These are phyloP conservation scores for Davidsoniella neocaledoniae DNA, from an alignment of 2,329 filamentous ascomycete species.

Conservation along the genomic window DNA sequence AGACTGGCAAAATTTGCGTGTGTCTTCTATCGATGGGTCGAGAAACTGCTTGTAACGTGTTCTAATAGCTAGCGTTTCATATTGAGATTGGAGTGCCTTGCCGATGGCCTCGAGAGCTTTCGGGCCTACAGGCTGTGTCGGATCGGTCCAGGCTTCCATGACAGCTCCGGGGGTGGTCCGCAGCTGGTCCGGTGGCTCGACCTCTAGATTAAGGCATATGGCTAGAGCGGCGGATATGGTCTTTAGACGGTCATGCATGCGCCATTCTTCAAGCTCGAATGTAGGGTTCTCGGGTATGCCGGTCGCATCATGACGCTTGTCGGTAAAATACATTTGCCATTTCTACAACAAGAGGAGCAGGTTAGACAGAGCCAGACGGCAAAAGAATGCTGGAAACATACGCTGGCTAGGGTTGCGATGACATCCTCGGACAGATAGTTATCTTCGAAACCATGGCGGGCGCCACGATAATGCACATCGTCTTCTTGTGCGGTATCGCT, in stretches of 20 bases:
- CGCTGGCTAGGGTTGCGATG: constrained; percentile 65
- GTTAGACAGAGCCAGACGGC: not conserved
- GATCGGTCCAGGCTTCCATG: constrained; percentile 93
- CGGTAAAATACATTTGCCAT: constrained; percentile 99
- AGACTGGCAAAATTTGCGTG: constrained; percentile 87
- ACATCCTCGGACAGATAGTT: constrained; percentile 86
- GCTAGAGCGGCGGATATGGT: constrained; percentile 90
- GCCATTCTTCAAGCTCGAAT: constrained; percentile 73
- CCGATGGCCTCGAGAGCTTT: constrained; percentile 90
- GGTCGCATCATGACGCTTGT: constrained; percentile 91
- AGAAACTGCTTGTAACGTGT: constrained; percentile 97
- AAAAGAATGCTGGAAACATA: constrained; percentile 27
- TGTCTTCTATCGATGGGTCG: constrained; percentile 92
- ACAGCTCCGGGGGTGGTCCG: constrained; percentile 89
- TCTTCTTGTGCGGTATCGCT: constrained; percentile 28
- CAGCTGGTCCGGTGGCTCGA: constrained; percentile 91
- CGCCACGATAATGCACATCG: constrained; percentile 36
- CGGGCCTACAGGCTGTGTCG: constrained; percentile 59
- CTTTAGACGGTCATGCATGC: constrained; percentile 90
- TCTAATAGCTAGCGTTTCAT: constrained; percentile 83
- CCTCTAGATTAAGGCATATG: constrained; percentile 90
- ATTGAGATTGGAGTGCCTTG: constrained; percentile 88
- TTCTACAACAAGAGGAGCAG: constrained; percentile 37
- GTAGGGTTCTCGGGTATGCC: constrained; percentile 60
- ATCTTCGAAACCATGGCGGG: constrained; percentile 79